These are phyloP conservation scores for Solanum arcanum DNA, from an alignment of 257 asterid genomes.

Conservation along the genomic window DNA sequence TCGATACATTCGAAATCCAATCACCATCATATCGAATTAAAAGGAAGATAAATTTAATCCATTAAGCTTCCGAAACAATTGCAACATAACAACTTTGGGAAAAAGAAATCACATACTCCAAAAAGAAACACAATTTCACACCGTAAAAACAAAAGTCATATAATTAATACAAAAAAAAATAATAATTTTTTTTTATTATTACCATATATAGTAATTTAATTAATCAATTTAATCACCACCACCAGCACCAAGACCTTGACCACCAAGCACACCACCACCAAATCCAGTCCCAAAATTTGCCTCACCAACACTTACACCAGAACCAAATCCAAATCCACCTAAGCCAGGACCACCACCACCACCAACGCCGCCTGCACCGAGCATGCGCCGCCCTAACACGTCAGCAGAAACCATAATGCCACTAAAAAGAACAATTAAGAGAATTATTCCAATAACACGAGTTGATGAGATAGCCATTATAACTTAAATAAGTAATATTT, in stretches of 20 bases:
- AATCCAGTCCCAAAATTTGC: neutral
- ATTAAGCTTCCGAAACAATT: neutral
- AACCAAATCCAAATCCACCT: neutral
- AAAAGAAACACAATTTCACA: neutral
- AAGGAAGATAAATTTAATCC: neutral
- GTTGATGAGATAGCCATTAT: neutral
- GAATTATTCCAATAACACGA: neutral
- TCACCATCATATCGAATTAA: neutral
- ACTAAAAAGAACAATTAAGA: neutral
- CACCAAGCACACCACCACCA: neutral
- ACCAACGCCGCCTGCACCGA: neutral
- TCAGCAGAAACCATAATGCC: neutral
- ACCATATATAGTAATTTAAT: neutral
- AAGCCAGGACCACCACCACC: neutral
- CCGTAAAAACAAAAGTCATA: neutral
- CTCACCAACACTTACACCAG: neutral
- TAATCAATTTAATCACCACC: neutral
- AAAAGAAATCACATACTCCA: neutral
- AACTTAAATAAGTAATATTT: too few species aligned
- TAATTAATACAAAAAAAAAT: neutral
- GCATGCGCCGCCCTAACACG: neutral
- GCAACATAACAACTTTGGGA: neutral
- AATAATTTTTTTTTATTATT: rapidly evolving
- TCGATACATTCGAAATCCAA: neutral
- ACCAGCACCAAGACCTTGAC: neutral